Base-by-base conservation (phyloP, 202 grass and related monocot genomes). In the Alloteropsis angusta region DNA sequence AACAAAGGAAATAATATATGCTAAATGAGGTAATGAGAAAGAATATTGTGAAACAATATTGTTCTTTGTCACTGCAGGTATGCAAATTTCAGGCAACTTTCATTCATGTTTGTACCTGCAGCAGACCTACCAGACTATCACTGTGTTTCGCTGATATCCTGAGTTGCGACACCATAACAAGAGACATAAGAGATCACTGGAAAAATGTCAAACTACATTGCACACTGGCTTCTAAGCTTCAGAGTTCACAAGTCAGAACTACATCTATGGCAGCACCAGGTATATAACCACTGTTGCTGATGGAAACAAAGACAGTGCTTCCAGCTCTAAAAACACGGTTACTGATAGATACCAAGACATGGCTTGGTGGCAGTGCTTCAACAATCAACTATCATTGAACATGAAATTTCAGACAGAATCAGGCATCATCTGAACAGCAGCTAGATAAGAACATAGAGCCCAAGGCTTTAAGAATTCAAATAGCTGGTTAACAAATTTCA, bases 401-500 rank as follows among this genome's bases (percentile, higher is more conserved):
- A 64, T 66, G 25, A 73, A 50, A 35, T 35, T 60, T 12, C 16
- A 30, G 48, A 12, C 1, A 16, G 4, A 47, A 34, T 60, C 43
- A 32, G 18, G 18, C 80, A 55, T 42, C 44, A 35, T 45, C 50
- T 60, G 44, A 62, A 65, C 28, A 54, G 35, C 44, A 55, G 21
- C 23, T 83, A 38, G 35, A 34, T 60, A 16, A 66, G 17, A 66
- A 66, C 14, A 83, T 5, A 25, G 53, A 23, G 6, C 7, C 25
- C 14, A 9, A 9, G 21, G 32, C 48, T 82, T 71, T 13, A 54
- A 7, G 4, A 83, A n/a, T 37, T 65, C 26, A 22, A 10, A 49
- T 49, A 30, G 4, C 12, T 11, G 36, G 48, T 69, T 75, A 97
- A 79, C 86, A 91, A 68, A 90, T 88, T 89, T 97, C 89, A 58